Conservation (phyloP, 495 filamentous ascomycete species). For the Tuber microsphaerosporum region DNA sequence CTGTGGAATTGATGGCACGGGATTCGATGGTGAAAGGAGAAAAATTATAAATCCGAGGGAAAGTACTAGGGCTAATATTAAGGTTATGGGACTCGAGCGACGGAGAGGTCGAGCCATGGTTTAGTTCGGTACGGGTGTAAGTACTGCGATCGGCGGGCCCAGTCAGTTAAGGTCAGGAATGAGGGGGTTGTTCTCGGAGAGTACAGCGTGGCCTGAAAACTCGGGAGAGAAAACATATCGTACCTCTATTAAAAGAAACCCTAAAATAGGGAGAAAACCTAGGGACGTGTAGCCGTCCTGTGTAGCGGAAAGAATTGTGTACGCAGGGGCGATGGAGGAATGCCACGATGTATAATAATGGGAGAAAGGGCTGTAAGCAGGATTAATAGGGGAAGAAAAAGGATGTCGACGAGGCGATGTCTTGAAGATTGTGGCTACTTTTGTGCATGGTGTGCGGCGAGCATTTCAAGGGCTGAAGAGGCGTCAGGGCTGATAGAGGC, state of each 20-base stretch:
- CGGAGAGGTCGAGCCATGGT: slow-evolving; percentile 54
- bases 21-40: slow-evolving; percentile 45
- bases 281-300: not conserved
- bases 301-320: not conserved
- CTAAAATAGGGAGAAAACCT: not conserved
- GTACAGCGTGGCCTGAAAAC: not conserved
- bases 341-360: not conserved
- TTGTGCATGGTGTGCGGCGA: not conserved
- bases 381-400: not conserved
- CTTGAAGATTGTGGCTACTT: not conserved
- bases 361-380: not conserved
- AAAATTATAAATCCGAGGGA: slow-evolving; percentile 55
- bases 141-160: slow-evolving; percentile 44
- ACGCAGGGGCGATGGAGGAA: not conserved
- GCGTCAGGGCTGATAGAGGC: not conserved
- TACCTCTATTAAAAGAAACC: not conserved
- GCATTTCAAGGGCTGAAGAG: not conserved
- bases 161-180: not conserved
- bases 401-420: not conserved
- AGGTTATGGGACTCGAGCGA: slow-evolving; percentile 60
- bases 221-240: not conserved
- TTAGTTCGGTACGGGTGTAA: not conserved
- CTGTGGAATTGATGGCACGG: slow-evolving; percentile 36
- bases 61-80: slow-evolving; percentile 60
- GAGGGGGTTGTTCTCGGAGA: not conserved